phyloP scores from a whole-genome alignment of 2,329 filamentous ascomycete species.

The Penicillium hesseltinei region DNA sequence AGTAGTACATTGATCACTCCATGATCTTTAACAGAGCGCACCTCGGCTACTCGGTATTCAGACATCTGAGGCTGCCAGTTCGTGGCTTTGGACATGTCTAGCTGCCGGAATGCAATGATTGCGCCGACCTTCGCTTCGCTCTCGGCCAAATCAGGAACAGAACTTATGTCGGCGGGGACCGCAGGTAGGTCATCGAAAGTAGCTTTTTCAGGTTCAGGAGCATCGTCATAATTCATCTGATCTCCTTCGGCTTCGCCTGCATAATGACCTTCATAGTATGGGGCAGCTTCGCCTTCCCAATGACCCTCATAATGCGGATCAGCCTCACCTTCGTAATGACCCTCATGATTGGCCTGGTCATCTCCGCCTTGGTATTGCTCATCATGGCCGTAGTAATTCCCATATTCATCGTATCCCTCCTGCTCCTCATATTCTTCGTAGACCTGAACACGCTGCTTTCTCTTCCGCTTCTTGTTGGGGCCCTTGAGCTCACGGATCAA shows the following conservation, averaged over 20 bases:
- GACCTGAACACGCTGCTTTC: slow-evolving; percentile 54
- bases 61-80: slow-evolving; percentile 49
- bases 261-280: slow-evolving; percentile 24
- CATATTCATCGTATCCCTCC: slow-evolving; percentile 39
- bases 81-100: slow-evolving; percentile 48
- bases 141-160: slow-evolving; percentile 50
- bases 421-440: slow-evolving; percentile 43
- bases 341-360: slow-evolving; percentile 15
- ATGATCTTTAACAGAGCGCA: slow-evolving; percentile 57
- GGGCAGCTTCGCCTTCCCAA: not conserved
- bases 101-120: slow-evolving; percentile 48
- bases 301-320: slow-evolving; percentile 1
- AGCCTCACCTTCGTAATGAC: slow-evolving; percentile 22
- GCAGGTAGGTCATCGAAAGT: slow-evolving; percentile 49
- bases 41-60: slow-evolving; percentile 63
- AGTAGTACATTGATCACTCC: slow-evolving; percentile 61
- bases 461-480: slow-evolving; percentile 38
- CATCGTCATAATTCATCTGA: slow-evolving; percentile 45
- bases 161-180: slow-evolving; percentile 60
- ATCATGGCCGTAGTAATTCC: slow-evolving; percentile 37
- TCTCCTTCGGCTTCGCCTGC: slow-evolving; percentile 20
- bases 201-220: slow-evolving; percentile 17
- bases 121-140: slow-evolving; percentile 36
- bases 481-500: slow-evolving; percentile 42
- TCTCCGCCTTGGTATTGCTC: slow-evolving; percentile 38